These are phyloP conservation scores for Emergomyces orientalis DNA, from an alignment of 2,329 filamentous ascomycete genomes.

Conservation along the genomic window DNA sequence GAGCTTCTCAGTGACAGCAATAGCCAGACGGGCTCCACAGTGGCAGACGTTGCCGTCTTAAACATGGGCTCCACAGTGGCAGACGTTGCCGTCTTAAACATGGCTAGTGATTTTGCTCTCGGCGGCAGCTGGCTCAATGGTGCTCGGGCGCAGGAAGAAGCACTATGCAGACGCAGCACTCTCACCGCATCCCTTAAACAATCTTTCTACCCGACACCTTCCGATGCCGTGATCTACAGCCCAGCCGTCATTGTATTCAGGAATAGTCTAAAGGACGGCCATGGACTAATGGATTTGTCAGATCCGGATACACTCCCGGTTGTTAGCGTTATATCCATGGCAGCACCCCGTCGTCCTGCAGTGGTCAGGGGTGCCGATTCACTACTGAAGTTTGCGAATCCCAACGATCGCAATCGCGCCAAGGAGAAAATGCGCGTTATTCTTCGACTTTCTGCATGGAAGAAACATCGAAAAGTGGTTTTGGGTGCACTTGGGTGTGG, in stretches of 20 bases:
- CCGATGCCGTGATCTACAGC: conserved; percentile 8
- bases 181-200: conserved; percentile 7
- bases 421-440: conserved; percentile 12
- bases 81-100: conserved; percentile 11
- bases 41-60: conserved; percentile 5
- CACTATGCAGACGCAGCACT: conserved; percentile 12
- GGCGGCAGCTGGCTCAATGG: conserved; percentile 10
- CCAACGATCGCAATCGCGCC: conserved; percentile 7
- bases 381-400: background rate
- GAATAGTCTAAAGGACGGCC: conserved; percentile 1
- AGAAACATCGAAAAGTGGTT: conserved; percentile 28
- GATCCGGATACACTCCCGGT: conserved; percentile 6
- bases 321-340: conserved; percentile 11
- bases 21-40: background rate
- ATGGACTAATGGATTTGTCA: conserved; percentile 8
- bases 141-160: conserved; percentile 11
- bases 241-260: conserved; percentile 12
- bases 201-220: conserved; percentile 9
- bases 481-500: conserved; percentile 58
- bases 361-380: conserved; percentile 2
- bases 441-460: conserved; percentile 10
- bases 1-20: background rate
- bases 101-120: conserved; percentile 7
- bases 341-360: conserved; percentile 7
- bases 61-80: conserved; percentile 10